phyloP scores from a whole-genome alignment of 2,329 filamentous ascomycete genomes.

The Tolypocladium cylindrosporum region DNA sequence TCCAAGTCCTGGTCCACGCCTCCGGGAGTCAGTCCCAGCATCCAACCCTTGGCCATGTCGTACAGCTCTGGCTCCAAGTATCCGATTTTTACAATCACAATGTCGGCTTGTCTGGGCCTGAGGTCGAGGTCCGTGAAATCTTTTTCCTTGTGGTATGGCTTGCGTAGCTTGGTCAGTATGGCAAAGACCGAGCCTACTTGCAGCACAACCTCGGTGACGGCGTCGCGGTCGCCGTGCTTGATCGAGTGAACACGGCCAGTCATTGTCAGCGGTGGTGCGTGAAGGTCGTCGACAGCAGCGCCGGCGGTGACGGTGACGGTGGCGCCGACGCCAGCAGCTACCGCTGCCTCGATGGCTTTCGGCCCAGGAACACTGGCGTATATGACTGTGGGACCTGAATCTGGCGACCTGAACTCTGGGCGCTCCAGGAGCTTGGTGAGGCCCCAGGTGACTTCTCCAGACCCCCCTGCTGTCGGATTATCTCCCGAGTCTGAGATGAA shows the following conservation, averaged over 20 bases:
- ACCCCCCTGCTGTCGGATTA: constrained; percentile 44
- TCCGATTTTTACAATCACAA: constrained; percentile 46
- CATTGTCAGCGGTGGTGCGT: constrained; percentile 38
- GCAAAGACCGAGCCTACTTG: constrained; percentile 39
- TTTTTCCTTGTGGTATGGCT: constrained; percentile 41
- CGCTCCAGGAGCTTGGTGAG: constrained; percentile 32
- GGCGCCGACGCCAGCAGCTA: constrained; percentile 33
- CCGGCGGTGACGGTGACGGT: constrained; percentile 40
- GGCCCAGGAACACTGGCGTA: constrained; percentile 43
- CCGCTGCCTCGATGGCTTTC: constrained; percentile 28
- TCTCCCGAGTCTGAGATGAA: constrained; percentile 47
- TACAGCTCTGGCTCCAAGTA: constrained; percentile 45
- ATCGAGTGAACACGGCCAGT: constrained; percentile 39
- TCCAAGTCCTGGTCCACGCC: constrained; percentile 43
- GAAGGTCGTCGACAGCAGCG: constrained; percentile 36
- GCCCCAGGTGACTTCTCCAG: constrained; percentile 43
- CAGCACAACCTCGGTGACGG: constrained; percentile 36
- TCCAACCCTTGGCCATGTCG: constrained; percentile 43
- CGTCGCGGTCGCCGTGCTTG: constrained; percentile 38
- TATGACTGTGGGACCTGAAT: constrained; percentile 30
- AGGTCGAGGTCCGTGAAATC: constrained; percentile 41
- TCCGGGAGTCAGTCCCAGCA: constrained; percentile 41
- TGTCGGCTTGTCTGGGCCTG: constrained; percentile 31
- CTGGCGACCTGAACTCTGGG: constrained; percentile 28
- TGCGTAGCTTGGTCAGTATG: constrained; percentile 40